Conservation (phyloP, 2,329 filamentous ascomycete genomes). For the Elsinoe fawcettii region DNA sequence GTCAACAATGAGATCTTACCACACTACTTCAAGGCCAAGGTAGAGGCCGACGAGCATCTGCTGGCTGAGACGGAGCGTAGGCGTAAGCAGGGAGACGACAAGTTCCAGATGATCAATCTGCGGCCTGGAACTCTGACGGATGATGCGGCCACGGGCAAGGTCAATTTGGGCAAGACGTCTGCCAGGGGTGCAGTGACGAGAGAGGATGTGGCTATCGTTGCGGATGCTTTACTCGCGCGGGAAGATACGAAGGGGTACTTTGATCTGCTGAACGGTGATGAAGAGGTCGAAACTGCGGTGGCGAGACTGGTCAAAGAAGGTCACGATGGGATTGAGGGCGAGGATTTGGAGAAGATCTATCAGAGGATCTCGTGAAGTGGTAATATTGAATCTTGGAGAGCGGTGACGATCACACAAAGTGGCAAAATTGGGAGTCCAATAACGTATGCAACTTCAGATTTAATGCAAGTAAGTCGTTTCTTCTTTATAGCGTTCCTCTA, state of each 20-base stretch:
- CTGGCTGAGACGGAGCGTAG: slow-evolving; percentile 34
- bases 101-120: slow-evolving; percentile 45
- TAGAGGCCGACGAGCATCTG: slow-evolving; percentile 49
- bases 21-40: slow-evolving; percentile 47
- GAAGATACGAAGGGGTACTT: slow-evolving; percentile 45
- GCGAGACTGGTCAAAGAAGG: slow-evolving; percentile 38
- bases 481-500: too few species aligned
- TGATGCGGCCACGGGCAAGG: slow-evolving; percentile 38
- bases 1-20: slow-evolving; percentile 44
- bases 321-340: slow-evolving; percentile 43
- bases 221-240: slow-evolving; percentile 42
- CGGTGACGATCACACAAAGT: too few species aligned
- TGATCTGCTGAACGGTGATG: slow-evolving; percentile 47
- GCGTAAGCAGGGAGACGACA: slow-evolving; percentile 17
- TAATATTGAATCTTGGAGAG: too few species aligned
- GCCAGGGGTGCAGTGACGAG: slow-evolving; percentile 38
- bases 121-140: slow-evolving; percentile 45
- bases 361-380: background rate
- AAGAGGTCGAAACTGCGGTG: slow-evolving; percentile 40
- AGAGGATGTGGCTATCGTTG: slow-evolving; percentile 46
- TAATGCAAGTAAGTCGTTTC: too few species aligned
- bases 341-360: slow-evolving; percentile 42
- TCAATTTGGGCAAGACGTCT: slow-evolving; percentile 42
- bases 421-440: too few species aligned
- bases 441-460: too few species aligned